Percentiles rank a stretch among this genome's conserved stretches.
Conservation (phyloP, 1,284 basidiomycete species). For the Cutaneotrichosporon sp. region DNA sequence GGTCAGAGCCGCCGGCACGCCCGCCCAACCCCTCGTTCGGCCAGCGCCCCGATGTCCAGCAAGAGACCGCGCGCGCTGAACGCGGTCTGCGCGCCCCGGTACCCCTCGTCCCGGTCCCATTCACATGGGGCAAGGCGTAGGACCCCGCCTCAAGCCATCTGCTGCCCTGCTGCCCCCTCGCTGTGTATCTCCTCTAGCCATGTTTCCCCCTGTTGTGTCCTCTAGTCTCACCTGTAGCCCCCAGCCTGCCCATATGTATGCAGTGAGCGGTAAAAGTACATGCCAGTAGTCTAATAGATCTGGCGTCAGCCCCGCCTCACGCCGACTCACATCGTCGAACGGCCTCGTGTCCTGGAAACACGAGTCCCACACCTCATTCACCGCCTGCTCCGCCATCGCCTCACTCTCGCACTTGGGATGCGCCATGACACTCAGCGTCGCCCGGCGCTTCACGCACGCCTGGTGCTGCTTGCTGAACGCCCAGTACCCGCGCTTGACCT, state of each 20-base stretch:
- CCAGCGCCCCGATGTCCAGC: too few relatives aligned
- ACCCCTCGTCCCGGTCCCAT: too few relatives aligned
- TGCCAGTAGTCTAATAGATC: slow-evolving; percentile 21
- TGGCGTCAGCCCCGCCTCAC: slow-evolving; percentile 3
- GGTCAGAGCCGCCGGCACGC: too few relatives aligned
- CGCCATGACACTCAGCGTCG: slow-evolving; percentile 74
- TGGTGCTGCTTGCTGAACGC: slow-evolving; percentile 92
- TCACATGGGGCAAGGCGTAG: too few relatives aligned
- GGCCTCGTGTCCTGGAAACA: slow-evolving; percentile 95
- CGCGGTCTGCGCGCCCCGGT: too few relatives aligned
- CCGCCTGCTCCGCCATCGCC: slow-evolving; percentile 77
- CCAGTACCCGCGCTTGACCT: slow-evolving; percentile 70
- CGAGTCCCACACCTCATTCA: slow-evolving; percentile 95
- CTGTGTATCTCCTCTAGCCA: too few relatives aligned
- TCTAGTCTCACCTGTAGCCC: too few relatives aligned
- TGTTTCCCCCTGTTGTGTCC: too few relatives aligned
- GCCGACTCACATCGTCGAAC: slow-evolving; percentile 79
- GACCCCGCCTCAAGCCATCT: too few relatives aligned
- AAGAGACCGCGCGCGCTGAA: too few relatives aligned
- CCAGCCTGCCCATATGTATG: background rate
- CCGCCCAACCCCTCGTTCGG: too few relatives aligned
- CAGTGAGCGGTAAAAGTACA: slow-evolving; percentile 1
- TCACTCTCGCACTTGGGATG: slow-evolving; percentile 79
- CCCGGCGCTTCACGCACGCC: slow-evolving; percentile 85
- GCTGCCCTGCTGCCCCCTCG: too few relatives aligned